Base-by-base conservation (phyloP, 345 rosid genomes). In the Ceriops tagal region DNA sequence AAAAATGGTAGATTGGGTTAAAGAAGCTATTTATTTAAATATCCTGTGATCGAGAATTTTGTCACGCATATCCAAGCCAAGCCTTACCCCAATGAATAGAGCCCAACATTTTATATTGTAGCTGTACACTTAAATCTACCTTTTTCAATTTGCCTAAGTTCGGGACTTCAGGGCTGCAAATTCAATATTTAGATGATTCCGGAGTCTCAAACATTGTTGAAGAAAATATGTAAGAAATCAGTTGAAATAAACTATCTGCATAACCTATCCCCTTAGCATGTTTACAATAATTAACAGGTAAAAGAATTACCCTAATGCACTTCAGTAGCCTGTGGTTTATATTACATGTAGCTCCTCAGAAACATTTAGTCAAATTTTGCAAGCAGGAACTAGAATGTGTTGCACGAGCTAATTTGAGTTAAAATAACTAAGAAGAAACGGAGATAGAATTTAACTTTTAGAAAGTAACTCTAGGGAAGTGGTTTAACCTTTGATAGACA, bases 401-500 rank as follows among this genome's bases (percentile, higher is more conserved):
- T 39, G 26, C 27, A 22, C 30, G 39, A n/a, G 47, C 8, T 13
- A 21, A 43, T 13, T 3, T 43, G 49, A 43, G 49, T 31, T 46
- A 20, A 74, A 34, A 11, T 22, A 52, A 66, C n/a, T 26, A 52
- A 52, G 30, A 9, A 30, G 24, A 24, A 16, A 68, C 32, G 8
- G 8, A 49, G 16, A 30, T 13, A 58, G 59, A 27, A 8, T 51
- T 60, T 51, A 68, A 58, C 8, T 63, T 20, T 39, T 46, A 24
- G 61, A 66, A 53, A 24, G 49, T 3, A 65, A 34, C 20, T 57
- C 18, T 11, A 10, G 8, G 43, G 21, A 22, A 59, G 61, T 72
- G 47, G 47, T 59, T 65, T 51, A 53, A 90, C 96, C 98, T 90
- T 71, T 63, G 57, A 59, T 68, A 93, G 71, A 66, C 81, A 77